Base-by-base conservation (phyloP, 2,329 filamentous ascomycete genomes). In the Onygenales sp. region DNA sequence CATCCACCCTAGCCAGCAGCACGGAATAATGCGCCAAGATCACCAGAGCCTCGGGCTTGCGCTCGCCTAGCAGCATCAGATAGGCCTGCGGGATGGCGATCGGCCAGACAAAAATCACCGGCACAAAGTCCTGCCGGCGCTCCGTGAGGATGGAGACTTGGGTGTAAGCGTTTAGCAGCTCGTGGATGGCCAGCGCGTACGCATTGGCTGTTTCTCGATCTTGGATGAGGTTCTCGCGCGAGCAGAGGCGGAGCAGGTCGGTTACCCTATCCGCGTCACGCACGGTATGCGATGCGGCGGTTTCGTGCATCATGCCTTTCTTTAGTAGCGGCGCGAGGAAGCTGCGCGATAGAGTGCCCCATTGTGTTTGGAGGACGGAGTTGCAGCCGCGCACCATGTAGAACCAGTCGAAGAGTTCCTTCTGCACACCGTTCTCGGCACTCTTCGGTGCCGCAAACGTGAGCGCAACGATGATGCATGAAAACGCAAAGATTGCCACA, bases 401-500 rank as follows among this genome's bases (percentile, higher is more conserved):
- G 51, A 66, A 63, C 63, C 64, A 66, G 52, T 64, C 60, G 2
- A 66, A 51, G 27, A 66, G 57, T 43, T 64, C 61, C 35, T 58
- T 61, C 9, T 63, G 63, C 44, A 64, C 57, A 44, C 61, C 59
- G 11, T 58, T 53, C 21, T 59, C 60, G 36, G 60, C 54, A 21
- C 55, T 58, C 9, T 44, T 52, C 17, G 54, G 51, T 5, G 56
- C 39, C 2, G 60, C 63, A 53, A 64, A 66, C 6, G 64, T 59
- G 36, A 65, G 56, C 14, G 64, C 60, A 41, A 66, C 63, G 27
- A 66, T 58, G 50, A 66, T 47, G 51, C 62, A 65, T 14, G 63
- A 64, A 50, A 66, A 65, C 31, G 59, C 60, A 53, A 64, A 75
- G 11, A 75, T 61, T 1, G 70, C 70, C 10, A 69, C 66, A 33